phyloP scores from a whole-genome alignment of 208 protist species.

The Acanthamoeba sp. region DNA sequence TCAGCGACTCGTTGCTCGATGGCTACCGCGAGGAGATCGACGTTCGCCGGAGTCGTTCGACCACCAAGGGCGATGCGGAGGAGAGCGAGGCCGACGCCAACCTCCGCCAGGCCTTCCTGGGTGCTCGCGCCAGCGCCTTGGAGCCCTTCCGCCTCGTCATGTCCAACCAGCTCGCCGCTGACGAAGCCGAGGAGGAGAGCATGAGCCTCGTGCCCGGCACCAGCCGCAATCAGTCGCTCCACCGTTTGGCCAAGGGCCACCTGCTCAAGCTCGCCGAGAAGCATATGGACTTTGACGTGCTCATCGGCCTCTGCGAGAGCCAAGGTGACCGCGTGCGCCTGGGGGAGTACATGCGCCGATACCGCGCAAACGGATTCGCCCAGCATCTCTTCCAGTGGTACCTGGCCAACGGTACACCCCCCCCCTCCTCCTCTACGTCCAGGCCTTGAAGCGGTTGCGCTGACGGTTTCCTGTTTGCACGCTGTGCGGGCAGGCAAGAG shows the following conservation, averaged over 20 bases:
- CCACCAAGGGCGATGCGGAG: too few species aligned
- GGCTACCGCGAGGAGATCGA: slow-evolving; percentile 49
- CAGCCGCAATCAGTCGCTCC: background rate
- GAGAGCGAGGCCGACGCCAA: background rate
- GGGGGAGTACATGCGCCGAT: background rate
- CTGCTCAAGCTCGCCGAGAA: slow-evolving; percentile 22
- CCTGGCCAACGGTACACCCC: background rate
- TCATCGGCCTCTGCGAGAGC: background rate
- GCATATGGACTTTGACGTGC: background rate
- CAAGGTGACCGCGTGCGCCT: background rate
- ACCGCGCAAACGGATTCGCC: background rate
- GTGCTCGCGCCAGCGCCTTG: background rate
- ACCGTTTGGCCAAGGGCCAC: background rate
- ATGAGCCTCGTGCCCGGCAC: slow-evolving; percentile 2
- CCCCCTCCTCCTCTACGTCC: background rate
- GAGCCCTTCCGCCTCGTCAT: slow-evolving; percentile 33
- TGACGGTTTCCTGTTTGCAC: too few species aligned
- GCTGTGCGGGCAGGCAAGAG: background rate
- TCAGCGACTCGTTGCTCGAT: slow-evolving; percentile 30
- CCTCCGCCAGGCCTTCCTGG: slow-evolving; percentile 6
- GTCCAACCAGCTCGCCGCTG: background rate
- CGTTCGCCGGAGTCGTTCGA: background rate
- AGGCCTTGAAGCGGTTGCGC: too few species aligned
- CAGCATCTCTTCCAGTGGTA: slow-evolving; percentile 38
- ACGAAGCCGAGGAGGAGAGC: slow-evolving; percentile 1